Conservation (phyloP, 257 asterid genomes). For the Forsythia suspensa region DNA sequence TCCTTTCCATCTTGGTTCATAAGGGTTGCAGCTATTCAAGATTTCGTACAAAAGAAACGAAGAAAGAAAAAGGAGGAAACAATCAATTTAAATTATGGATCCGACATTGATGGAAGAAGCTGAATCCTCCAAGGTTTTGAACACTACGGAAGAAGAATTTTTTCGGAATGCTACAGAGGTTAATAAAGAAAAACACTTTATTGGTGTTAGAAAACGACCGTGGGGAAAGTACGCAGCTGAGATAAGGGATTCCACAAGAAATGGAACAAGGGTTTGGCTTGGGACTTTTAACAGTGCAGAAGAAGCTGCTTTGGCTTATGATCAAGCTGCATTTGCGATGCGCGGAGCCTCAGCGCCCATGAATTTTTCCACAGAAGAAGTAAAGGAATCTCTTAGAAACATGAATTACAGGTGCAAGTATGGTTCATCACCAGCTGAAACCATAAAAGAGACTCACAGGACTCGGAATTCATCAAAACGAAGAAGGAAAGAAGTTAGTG, state of each 20-base stretch:
- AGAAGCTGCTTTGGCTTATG: conserved; percentile 43
- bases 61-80: not conserved
- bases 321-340: conserved; percentile 40
- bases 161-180: not conserved
- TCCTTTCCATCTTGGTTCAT: not conserved
- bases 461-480: not conserved
- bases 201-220: conserved; percentile 37
- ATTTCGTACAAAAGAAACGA: not conserved
- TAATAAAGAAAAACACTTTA: conserved; percentile 15
- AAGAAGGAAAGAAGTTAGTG: not conserved
- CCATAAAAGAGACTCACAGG: conserved; percentile 39
- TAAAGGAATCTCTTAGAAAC: conserved; percentile 29
- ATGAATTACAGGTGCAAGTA: conserved; percentile 28
- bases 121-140: not conserved
- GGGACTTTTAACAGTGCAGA: conserved; percentile 37
- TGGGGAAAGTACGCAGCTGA: conserved; percentile 48
- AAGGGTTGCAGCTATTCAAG: not conserved
- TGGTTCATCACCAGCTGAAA: conserved; percentile 40
- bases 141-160: not conserved
- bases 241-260: conserved; percentile 39
- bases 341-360: conserved; percentile 32
- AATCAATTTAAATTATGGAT: not conserved
- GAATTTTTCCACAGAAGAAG: conserved; percentile 29
- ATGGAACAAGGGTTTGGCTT: conserved; percentile 43
- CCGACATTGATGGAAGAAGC: not conserved